A percentile compares a stretch with the other conserved stretches of the same genome.
phyloP scores from a whole-genome alignment of 2,329 filamentous ascomycete species.

The Chalaropsis ovoidea region DNA sequence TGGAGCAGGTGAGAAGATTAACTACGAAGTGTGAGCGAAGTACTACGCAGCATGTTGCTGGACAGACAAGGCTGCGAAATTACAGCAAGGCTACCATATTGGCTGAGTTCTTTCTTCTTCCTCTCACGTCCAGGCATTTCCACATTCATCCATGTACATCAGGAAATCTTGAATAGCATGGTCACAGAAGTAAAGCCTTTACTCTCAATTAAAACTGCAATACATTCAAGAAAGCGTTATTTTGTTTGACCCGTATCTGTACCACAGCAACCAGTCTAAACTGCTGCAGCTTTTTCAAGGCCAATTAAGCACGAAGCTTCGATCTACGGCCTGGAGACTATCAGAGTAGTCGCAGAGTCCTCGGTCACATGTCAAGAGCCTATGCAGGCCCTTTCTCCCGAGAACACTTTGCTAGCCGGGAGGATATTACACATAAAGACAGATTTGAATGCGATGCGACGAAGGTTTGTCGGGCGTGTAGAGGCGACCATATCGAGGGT shows the following conservation, averaged over 20 bases:
- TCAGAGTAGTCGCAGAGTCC: conserved; percentile 49
- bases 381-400: conserved; percentile 35
- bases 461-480: neutral
- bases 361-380: conserved; percentile 36
- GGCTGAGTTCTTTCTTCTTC: neutral
- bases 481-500: neutral
- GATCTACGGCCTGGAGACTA: conserved; percentile 51
- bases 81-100: neutral
- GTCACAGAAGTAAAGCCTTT: too few relatives aligned
- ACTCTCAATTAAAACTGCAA: neutral
- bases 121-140: neutral
- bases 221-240: neutral
- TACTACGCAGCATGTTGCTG: neutral
- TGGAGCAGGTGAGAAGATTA: too few relatives aligned
- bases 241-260: conserved; percentile 58
- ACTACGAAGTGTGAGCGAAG: neutral
- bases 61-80: conserved; percentile 10
- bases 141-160: neutral
- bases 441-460: neutral
- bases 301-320: conserved; percentile 31
- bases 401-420: conserved; percentile 49
- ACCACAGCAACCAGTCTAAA: conserved; percentile 46
- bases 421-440: neutral
- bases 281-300: conserved; percentile 53
- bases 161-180: too few relatives aligned